Base-by-base conservation (phyloP, 2,329 filamentous ascomycete species). In the Beauveria sp. region DNA sequence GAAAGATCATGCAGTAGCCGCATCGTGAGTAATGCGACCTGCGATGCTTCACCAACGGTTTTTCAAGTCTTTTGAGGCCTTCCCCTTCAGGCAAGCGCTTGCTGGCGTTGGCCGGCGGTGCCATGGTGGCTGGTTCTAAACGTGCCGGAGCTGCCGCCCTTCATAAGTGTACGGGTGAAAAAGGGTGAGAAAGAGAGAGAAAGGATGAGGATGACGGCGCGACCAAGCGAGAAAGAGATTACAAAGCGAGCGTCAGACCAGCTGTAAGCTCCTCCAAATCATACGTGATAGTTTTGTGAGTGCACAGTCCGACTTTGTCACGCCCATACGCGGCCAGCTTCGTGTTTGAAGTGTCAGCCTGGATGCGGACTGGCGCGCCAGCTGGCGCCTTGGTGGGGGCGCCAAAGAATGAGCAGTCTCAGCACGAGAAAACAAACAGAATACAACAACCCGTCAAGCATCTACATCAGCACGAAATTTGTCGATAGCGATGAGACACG, bases 321-420 rank as follows among this genome's bases (percentile, higher is more conserved):
- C 30, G 51, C 51, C 34, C 20, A 42, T 40, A 22, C 20, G 30
- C 14, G 16, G 22, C n/a, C 38, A 51, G 56, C 42, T 8, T 43
- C 14, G 12, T 51, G 46, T 59, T 59, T 46, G 57, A 59, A 14
- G 34, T 42, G 54, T 40, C 43, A 57, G 54, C 20, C 43, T 50
- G 34, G 54, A 49, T 58, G 30, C 55, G 30, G 46, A 22, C 45
- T 34, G 30, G 43, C 43, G 54, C 54, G 43, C 42, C 54, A 57
- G 54, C 54, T 57, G 55, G 30, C 28, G 46, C 20, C 34, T 58
- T 58, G 55, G 55, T 42, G 55, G 45, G 45, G 54, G 28, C 43
- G 46, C 16, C 10, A 12, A 34, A 34, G 16, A 38, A 38, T 38
- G 34, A 14, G 34, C 12, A 14, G 34, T 38, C 34, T 38, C 34